Evolutionary conservation across 305 asterid species (phyloP), one percentile per base, ranked within the genome.

Genomic region (Plantago lanceolata): DNA sequence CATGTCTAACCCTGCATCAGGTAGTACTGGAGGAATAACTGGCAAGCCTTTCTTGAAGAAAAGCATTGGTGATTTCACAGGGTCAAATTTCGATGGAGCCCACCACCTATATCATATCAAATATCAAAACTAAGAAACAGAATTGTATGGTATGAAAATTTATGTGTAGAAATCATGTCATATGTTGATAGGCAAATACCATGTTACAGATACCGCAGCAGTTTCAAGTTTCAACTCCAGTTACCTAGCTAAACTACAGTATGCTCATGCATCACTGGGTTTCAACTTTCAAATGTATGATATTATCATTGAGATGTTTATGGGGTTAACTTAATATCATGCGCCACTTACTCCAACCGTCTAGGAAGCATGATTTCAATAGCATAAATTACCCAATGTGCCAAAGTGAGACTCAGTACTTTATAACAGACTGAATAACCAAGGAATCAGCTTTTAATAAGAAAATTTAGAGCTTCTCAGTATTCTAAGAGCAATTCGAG

Each of bases 11-110:
- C 97, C 97, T 35, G 73, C 82, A 65, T 84, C 84, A 2, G 94
- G 85, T 47, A 83, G 64, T 49, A 86, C 75, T 11, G 85, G 89
- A 71, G 97, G 97, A 60, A 64, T 76, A 66, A 87, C 67, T 15
- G 97, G 99, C 48, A 64, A 51, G 15, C 93, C 97, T 73, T 83
- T 84, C 83, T 93, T 84, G 64, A 85, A 90, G 83, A 93, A 93
- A 59, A 90, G 82, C 95, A 90, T 85, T 51, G 97, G 99, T 56
- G 97, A 85, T 71, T 81, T 87, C 54, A 83, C 81, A 20, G 96
- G 97, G 77, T 93, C 96, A 78, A 93, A 90, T 86, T 93, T 93
- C 18, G 96, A 79, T 48, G 96, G 97, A 66, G 96, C 99, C 96
- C 96, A 87, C 99, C 99, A 93, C 99, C 96, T 93, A 69, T 57